phyloP scores from a whole-genome alignment of 2,329 filamentous ascomycete genomes.

The Chaetomiaceae sp. region DNA sequence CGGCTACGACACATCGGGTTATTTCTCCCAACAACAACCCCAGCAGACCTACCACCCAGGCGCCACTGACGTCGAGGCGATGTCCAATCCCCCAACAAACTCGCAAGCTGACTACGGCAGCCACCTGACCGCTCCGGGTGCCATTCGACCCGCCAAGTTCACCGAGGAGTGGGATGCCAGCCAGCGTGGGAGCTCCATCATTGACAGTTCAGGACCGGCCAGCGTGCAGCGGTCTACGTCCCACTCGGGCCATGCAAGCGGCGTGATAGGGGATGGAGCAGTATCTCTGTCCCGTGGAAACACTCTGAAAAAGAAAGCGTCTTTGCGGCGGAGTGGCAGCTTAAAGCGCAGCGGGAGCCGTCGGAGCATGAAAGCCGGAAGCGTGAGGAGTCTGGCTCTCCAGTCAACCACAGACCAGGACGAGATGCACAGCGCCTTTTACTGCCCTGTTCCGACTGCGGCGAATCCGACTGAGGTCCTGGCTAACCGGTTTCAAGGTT shows the following conservation, averaged over 20 bases:
- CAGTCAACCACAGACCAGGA: slow-evolving; percentile 65
- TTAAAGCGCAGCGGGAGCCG: slow-evolving; percentile 76
- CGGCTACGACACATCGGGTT: slow-evolving; percentile 22
- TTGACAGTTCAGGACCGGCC: slow-evolving; percentile 43
- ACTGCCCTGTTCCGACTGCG: slow-evolving; percentile 80
- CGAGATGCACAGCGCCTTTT: slow-evolving; percentile 78
- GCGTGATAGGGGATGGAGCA: slow-evolving; percentile 36
- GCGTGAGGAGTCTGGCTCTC: slow-evolving; percentile 73
- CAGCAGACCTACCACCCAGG: slow-evolving; percentile 22
- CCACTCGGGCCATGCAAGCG: slow-evolving; percentile 45
- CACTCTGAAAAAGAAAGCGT: slow-evolving; percentile 85
- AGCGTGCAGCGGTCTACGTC: slow-evolving; percentile 16
- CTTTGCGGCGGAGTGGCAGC: slow-evolving; percentile 68
- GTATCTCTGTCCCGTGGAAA: slow-evolving; percentile 50
- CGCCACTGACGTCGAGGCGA: slow-evolving; percentile 32
- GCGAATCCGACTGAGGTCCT: slow-evolving; percentile 86
- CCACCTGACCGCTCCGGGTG: slow-evolving; percentile 23
- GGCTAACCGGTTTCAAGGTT: slow-evolving; percentile 84
- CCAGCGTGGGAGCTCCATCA: slow-evolving; percentile 61
- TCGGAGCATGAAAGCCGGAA: slow-evolving; percentile 77
- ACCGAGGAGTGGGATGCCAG: slow-evolving; percentile 69
- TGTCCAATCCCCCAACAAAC: slow-evolving; percentile 37
- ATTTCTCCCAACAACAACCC: slow-evolving; percentile 27
- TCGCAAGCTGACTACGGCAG: slow-evolving; percentile 29
- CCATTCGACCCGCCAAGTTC: slow-evolving; percentile 48